phyloP scores from a whole-genome alignment of 441 rosid species.

The Breynia disticha region DNA sequence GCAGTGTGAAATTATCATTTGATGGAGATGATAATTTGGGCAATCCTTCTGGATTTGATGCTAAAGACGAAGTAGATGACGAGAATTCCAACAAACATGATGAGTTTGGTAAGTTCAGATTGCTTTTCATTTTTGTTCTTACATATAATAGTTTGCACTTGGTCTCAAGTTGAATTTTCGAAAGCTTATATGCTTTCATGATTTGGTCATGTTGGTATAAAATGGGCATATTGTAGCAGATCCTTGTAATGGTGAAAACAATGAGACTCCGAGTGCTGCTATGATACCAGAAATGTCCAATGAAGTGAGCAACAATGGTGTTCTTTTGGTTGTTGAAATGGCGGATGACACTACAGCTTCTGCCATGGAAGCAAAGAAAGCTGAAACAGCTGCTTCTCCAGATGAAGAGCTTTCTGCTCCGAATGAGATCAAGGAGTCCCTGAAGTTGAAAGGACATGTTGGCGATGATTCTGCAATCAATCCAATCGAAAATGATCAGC shows the following conservation, averaged over 20 bases:
- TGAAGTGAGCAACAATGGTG: conserved; percentile 1
- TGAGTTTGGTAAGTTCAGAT: conserved; percentile 17
- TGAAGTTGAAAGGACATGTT: not conserved
- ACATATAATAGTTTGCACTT: too few species aligned
- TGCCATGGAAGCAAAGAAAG: not conserved
- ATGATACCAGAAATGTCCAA: conserved; percentile 2
- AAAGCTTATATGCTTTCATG: too few species aligned
- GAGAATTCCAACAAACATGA: conserved; percentile 2
- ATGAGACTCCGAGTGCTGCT: conserved; percentile 5
- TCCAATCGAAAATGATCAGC: too few species aligned
- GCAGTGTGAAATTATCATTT: conserved; percentile 1
- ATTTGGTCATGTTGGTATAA: conserved; percentile 1
- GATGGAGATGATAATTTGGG: conserved; percentile 7
- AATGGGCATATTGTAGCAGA: not conserved
- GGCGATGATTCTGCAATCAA: too few species aligned
- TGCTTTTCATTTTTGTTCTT: not conserved
- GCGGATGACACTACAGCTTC: conserved; percentile 5
- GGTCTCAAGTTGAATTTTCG: too few species aligned
- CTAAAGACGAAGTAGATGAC: not conserved
- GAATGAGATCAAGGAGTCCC: not conserved
- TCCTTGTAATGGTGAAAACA: conserved; percentile 6
- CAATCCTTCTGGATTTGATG: conserved; percentile 10
- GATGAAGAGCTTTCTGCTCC: not conserved
- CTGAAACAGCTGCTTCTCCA: not conserved
- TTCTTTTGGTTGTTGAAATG: conserved; percentile 1